Evolutionary conservation across 148 eudicot species (phyloP), one percentile per base, ranked within the genome.

Genomic region (Agrostemma githago): DNA sequence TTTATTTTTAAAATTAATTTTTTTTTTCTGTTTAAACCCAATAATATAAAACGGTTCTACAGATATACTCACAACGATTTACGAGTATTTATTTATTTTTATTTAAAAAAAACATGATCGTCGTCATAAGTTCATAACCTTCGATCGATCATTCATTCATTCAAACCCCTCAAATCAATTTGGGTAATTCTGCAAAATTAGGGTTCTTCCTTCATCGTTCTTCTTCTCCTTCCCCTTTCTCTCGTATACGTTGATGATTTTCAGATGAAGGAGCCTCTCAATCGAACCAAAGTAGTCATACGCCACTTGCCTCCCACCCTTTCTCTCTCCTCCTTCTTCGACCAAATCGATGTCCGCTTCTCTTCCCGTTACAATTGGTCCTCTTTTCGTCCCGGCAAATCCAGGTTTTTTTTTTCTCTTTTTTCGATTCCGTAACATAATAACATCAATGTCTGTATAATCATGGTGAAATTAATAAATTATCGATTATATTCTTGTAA

Each of bases 251-350:
- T 37, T 66, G 3, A 57, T 74, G 56, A 51, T 10, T 10, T 51
- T 51, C 56, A 70, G 86, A 84, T 84, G 86, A 84, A 81, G 78
- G 86, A 84, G 68, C 86, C 84, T 9, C 62, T 73, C 68, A 76
- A 81, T 77, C 84, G 87, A 21, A 81, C 87, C 39, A 84, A 84
- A 79, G 76, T 84, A 40, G 87, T 84, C 20, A 72, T 84, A 57
- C 82, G 87, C 17, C 87, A 84, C 82, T 79, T 84, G 78, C 87
- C 87, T 19, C 87, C 87, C 0, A 68, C 87, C 10, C 80, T 84
- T 9, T 73, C 83, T 38, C 82, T 73, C 44, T 76, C 81, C 15
- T 77, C 87, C 2, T 79, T 84, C 53, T 76, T 81, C 74, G 87
- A 84, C 12, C 84, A 84, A 71, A 84, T 84, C 71, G 80, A 84